Evolutionary conservation across 2,329 filamentous ascomycete genomes (phyloP), one percentile per base, ranked within the genome.

Genomic region (Anisogramma anomala): DNA sequence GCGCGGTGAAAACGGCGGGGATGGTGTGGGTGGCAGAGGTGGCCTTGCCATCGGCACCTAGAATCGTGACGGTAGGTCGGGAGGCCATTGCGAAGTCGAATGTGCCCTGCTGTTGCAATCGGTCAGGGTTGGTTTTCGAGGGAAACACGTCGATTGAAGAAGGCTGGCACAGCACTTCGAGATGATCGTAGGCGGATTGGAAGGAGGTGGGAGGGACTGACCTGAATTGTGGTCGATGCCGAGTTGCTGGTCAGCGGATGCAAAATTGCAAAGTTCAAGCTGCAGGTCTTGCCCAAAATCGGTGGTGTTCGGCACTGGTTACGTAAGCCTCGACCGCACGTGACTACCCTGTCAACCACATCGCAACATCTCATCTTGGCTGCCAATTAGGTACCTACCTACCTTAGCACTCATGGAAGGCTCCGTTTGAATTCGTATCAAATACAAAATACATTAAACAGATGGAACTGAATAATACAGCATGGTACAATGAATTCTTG

Each of bases 51-150:
- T 95, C 88, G 71, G 86, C 87, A 71, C 83, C 81, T 74, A 94
- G 80, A 74, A 98, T 88, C 67, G 87, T 85, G 69, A 98, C 91
- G 66, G 88, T 95, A 70, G 91, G 91, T 75, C 91, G 80, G 68
- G 84, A 88, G 74, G 88, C 84, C 86, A 93, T 93, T 77, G 69
- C 77, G 42, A 43, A 49, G 22, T 50, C 76, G 42, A 43, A 49
- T 32, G 48, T 44, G 48, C 33, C 45, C 45, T 47, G 31, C 33
- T 49, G 4, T 46, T 14, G 5, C 38, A 33, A 39, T 38, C 18
- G 26, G 18, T 17, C 4, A 17, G 27, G 17, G 41, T 47, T 35
- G 41, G 41, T 33, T 32, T 15, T 18, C 13, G 17, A 22, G 5
- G 3, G 20, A 31, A 30, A 19, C 3, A 11, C 19, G 5, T 28